A percentile compares a stretch with the other conserved stretches of the same genome.
These are phyloP conservation scores for Clausena lansium DNA, from an alignment of 345 rosid species.

Conservation along the genomic window DNA sequence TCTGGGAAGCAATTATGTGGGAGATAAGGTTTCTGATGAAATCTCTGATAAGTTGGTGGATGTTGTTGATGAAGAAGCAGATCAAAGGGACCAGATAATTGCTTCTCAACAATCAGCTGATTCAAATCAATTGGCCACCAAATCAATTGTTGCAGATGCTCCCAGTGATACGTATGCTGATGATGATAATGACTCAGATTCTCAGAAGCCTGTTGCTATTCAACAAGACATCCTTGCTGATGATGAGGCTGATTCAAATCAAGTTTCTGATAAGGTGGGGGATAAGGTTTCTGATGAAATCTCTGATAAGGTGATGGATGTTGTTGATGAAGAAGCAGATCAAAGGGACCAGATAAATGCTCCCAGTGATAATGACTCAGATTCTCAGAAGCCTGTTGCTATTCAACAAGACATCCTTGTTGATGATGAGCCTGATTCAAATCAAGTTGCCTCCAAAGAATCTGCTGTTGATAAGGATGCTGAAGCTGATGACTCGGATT, in stretches of 20 bases:
- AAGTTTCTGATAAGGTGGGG: too few species aligned
- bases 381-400: too few species aligned
- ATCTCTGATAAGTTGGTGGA: not conserved
- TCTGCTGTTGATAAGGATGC: not conserved
- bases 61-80: not conserved
- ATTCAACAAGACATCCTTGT: too few species aligned
- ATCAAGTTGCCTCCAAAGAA: not conserved
- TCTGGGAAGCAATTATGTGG: too few species aligned
- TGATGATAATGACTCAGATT: not conserved
- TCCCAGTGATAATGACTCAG: not conserved
- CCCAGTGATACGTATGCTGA: not conserved
- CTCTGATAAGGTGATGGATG: not conserved
- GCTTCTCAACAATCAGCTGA: not conserved
- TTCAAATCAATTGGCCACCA: not conserved
- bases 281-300: not conserved
- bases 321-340: not conserved
- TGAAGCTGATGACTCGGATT: not conserved
- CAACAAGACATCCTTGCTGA: too few species aligned
- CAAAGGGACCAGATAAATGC: not conserved
- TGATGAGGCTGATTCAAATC: not conserved
- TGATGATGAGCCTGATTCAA: not conserved
- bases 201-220: too few species aligned
- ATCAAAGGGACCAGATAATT: not conserved
- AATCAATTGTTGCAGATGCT: not conserved
- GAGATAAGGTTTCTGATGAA: not conserved